A percentile compares a stretch with the other conserved stretches of the same genome.
Conservation (phyloP, 1,284 basidiomycete genomes). For the Rhizoctonia solani region DNA sequence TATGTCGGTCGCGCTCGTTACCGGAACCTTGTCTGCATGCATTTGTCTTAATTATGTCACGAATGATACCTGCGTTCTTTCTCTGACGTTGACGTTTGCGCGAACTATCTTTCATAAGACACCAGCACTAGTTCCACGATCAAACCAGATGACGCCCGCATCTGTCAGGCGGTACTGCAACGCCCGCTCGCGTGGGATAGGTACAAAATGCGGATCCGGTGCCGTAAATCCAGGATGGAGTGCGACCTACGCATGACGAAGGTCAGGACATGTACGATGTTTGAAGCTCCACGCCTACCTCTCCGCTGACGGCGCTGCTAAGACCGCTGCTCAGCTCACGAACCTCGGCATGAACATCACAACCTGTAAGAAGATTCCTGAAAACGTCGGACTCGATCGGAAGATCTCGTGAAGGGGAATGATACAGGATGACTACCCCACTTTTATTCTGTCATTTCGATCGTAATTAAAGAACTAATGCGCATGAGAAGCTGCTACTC, state of each 20-base stretch:
- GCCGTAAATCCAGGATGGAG: slow-evolving; percentile 60
- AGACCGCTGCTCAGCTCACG: slow-evolving; percentile 67
- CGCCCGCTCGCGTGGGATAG: slow-evolving; percentile 57
- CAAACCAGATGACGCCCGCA: slow-evolving; percentile 64
- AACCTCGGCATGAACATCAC: slow-evolving; percentile 69
- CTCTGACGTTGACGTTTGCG: too few relatives aligned
- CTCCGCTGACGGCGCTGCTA: slow-evolving; percentile 73
- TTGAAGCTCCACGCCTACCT: slow-evolving; percentile 54
- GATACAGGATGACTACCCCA: slow-evolving; percentile 64
- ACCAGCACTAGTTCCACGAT: slow-evolving; percentile 66
- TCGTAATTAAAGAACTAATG: background rate
- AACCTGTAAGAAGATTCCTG: slow-evolving; percentile 59
- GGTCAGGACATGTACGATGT: background rate
- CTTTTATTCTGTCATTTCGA: slow-evolving; percentile 50
- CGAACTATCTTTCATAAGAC: slow-evolving; percentile 55
- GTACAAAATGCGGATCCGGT: slow-evolving; percentile 46
- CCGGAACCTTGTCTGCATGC: slow-evolving; percentile 4
- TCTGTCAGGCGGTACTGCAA: slow-evolving; percentile 72
- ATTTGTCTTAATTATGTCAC: slow-evolving; percentile 21
- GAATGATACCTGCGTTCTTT: slow-evolving; percentile 32
- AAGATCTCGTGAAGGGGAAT: slow-evolving; percentile 57
- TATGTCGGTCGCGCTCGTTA: background rate
- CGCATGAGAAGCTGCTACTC: slow-evolving; percentile 29
- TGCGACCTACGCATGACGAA: slow-evolving; percentile 54
- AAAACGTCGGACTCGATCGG: slow-evolving; percentile 51